Evolutionary conservation across 148 eudicot genomes (phyloP), one percentile per base, ranked within the genome.

Genomic region (Nepenthes gracilis): DNA sequence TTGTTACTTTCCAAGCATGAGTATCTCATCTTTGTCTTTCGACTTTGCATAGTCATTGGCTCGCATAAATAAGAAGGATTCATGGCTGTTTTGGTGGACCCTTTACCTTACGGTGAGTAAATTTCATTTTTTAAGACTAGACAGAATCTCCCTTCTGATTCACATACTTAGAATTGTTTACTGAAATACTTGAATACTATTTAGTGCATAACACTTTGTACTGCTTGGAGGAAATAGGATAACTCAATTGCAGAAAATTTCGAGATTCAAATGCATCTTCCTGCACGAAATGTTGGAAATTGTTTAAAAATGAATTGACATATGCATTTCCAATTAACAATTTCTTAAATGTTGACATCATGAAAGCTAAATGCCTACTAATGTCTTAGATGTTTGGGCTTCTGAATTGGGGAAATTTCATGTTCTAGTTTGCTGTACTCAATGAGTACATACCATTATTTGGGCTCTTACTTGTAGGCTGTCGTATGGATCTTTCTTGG

Each of bases 1-100:
- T 9, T 34, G 34, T 43, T 40, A 6, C 7, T 13, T 33, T 58
- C 11, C 12, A 4, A 35, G 49, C 32, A 12, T 70, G 37, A 9
- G 33, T n/a, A 50, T 66, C 45, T 62, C 47, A 62, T 43, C 54
- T 55, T 58, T 34, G 1, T 9, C 62, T 36, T 52, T 12, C 57
- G 57, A 43, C 47, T 36, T 59, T 64, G 36, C 36, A n/a, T 65
- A 88, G 98, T 93, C 96, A 59, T 57, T 93, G 91, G 88, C 98
- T 69, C 89, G 95, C 61, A 79, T 93, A 78, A 93, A 93, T 77
- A 88, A 93, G 81, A 88, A 93, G 82, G 97, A 92, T 79, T 85
- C 97, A 32, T 92, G 97, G 96, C 77, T 92, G 70, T 92, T 92
- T 69, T 88, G 97, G 95, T 90, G 97, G 95, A 90, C 95, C 70